These are phyloP conservation scores for Gleditsia sinensis DNA, from an alignment of 306 rosid genomes.

Conservation along the genomic window DNA sequence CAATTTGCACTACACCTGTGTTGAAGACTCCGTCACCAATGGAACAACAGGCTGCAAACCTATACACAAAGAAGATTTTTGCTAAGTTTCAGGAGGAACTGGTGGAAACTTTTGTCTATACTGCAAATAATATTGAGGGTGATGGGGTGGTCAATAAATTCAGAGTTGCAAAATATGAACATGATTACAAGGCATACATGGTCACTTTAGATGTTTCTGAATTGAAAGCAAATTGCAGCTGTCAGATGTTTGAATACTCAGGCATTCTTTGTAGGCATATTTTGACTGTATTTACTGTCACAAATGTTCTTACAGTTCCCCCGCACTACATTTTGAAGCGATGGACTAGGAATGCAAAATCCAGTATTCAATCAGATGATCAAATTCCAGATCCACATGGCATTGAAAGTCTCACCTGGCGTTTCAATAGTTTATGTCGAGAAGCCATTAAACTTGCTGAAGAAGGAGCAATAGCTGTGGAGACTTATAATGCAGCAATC, in stretches of 20 bases:
- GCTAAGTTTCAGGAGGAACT: conserved; percentile 77
- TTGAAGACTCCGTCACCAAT: conserved; percentile 84
- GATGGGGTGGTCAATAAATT: conserved; percentile 57
- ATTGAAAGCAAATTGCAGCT: conserved; percentile 69
- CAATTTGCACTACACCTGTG: conserved; percentile 61
- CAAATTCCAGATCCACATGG: conserved; percentile 44
- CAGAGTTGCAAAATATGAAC: conserved; percentile 80
- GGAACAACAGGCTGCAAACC: conserved; percentile 81
- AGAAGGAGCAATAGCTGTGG: conserved; percentile 67
- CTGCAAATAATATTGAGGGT: conserved; percentile 64
- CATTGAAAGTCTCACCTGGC: conserved; percentile 56
- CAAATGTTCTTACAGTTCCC: conserved; percentile 84
- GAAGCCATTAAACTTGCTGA: conserved; percentile 79
- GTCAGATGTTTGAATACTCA: conserved; percentile 83
- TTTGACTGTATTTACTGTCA: conserved; percentile 82
- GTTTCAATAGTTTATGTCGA: conserved; percentile 70
- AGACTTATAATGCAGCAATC: conserved; percentile 69
- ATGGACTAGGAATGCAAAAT: conserved; percentile 77
- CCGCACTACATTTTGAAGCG: conserved; percentile 66
- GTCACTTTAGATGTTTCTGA: conserved; percentile 57
- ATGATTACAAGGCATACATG: conserved; percentile 65
- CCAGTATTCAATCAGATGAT: conserved; percentile 48
- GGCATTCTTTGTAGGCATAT: conserved; percentile 79
- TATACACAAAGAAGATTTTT: conserved; percentile 68
- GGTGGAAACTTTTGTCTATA: conserved; percentile 76